Base-by-base conservation (phyloP, 805 yeast genomes). In the Wickerhamomyces queroliae region DNA sequence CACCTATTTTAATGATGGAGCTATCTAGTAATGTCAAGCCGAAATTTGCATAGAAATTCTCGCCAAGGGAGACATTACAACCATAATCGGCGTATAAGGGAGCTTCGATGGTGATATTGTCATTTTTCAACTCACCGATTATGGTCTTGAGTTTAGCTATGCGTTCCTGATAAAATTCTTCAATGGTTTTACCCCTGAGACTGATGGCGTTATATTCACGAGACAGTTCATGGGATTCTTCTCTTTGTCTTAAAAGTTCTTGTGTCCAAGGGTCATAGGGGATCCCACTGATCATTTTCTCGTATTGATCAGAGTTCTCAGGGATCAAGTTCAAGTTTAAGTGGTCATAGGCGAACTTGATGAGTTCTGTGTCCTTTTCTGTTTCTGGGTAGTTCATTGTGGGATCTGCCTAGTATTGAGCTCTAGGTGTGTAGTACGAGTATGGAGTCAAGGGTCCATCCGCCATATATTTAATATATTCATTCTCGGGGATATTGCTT, bases 41-140 rank as follows among this genome's bases (percentile, higher is more conserved):
- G 69, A 74, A 78, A 59, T 83, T 83, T 26, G 74, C 66, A 51
- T 78, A 83, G 55, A 79, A 75, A 24, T 62, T 56, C 40, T 78
- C 71, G 2, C 88, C 90, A 15, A 80, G 45, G 13, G 53, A 56
- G 26, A 73, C 62, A 58, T 83, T 83, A 55, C 65, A 72, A 0
- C 90, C 91, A 50, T 80, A 83, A 55, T 83, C 90, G 30, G 79
- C 74, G 43, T 46, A 63, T 48, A 76, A 70, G 6, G 87, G 87
- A 2, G 80, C 70, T 56, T 81, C 86, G 26, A 79, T 53, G 43
- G 57, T 65, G 13, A 56, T 42, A 37, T 61, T 58, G 9, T 61
- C 47, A 34, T 73, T 76, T 20, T 28, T 28, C 4, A 65, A 51
- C 27, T 58, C 56, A 12, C 88, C 88, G 35, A 82, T 64, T 16